A percentile compares a stretch with the other conserved stretches of the same genome.
Evolutionary conservation across 2,329 filamentous ascomycete species (phyloP).

Genomic region (Neodidymelliopsis sp.): DNA sequence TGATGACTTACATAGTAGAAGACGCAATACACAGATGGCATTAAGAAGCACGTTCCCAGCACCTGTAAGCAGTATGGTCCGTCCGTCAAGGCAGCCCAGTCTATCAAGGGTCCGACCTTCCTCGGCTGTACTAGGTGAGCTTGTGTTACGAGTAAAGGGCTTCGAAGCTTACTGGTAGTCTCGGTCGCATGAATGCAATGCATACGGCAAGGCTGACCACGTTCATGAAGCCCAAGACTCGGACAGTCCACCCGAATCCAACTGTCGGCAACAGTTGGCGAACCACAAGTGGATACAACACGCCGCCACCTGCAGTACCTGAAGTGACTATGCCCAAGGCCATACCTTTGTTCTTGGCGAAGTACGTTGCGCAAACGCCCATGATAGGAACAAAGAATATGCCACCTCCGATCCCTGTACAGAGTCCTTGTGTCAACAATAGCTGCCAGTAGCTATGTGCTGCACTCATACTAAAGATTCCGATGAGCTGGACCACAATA

Average conservation of each 20-base stretch:
- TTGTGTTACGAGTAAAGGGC: too few species aligned
- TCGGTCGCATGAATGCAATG: conserved; percentile 53
- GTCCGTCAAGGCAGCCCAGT: conserved; percentile 66
- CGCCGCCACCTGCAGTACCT: conserved; percentile 67
- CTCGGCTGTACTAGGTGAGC: too few species aligned
- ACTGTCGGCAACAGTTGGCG: conserved; percentile 56
- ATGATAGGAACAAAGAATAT: conserved; percentile 44
- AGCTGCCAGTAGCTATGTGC: conserved; percentile 59
- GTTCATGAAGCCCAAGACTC: conserved; percentile 55
- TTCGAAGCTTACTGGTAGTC: too few species aligned
- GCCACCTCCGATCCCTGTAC: conserved; percentile 41
- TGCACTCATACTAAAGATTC: conserved; percentile 60
- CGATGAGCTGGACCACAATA: conserved; percentile 52
- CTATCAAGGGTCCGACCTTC: conserved; percentile 60
- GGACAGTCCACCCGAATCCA: conserved; percentile 43
- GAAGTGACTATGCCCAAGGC: conserved; percentile 66
- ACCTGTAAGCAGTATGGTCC: conserved; percentile 61
- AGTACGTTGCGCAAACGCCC: conserved; percentile 60
- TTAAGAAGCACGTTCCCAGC: conserved; percentile 55
- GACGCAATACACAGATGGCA: conserved; percentile 63
- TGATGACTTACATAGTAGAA: conserved; percentile 63
- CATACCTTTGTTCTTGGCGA: conserved; percentile 62
- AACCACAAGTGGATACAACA: conserved; percentile 66
- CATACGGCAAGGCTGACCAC: conserved; percentile 42
- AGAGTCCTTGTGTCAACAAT: conserved; percentile 43